Percentiles rank a stretch among this genome's conserved stretches.
Conservation (phyloP, 2,329 filamentous ascomycete genomes). For the Escovopsis weberi region DNA sequence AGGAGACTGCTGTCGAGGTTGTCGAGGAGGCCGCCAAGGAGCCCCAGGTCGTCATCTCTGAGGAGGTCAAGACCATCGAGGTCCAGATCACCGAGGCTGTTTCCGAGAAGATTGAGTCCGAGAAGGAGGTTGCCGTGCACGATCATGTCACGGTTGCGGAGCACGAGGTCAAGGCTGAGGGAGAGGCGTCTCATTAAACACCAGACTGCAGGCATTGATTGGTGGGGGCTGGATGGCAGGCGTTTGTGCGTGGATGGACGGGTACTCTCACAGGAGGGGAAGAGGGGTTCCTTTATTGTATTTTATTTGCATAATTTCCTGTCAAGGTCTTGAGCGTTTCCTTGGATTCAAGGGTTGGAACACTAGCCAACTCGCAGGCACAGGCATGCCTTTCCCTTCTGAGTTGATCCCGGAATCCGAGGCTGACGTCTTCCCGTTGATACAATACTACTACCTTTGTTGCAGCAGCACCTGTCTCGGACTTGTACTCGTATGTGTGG, state of each 20-base stretch:
- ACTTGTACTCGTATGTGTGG: too few relatives aligned
- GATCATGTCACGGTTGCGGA: constrained; percentile 1
- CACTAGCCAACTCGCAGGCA: too few relatives aligned
- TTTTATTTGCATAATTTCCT: neutral
- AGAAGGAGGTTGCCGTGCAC: neutral
- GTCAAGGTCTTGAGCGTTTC: too few relatives aligned
- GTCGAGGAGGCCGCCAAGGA: neutral
- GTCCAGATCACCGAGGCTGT: neutral
- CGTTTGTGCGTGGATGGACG: neutral
- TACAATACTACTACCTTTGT: too few relatives aligned
- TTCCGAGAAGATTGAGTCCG: constrained; percentile 1
- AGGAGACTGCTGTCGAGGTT: neutral
- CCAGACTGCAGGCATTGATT: neutral
- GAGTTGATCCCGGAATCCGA: too few relatives aligned
- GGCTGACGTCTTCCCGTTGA: too few relatives aligned
- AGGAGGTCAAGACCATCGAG: neutral
- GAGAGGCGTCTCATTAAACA: neutral
- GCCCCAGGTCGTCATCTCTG: neutral
- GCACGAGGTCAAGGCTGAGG: neutral
- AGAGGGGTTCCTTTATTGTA: neutral
- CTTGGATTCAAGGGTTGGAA: too few relatives aligned
- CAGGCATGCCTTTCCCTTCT: too few relatives aligned
- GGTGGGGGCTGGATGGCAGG: neutral
- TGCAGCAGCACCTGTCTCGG: too few relatives aligned
- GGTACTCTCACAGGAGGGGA: constrained; percentile 1